Evolutionary conservation across 805 yeast species (phyloP), one percentile per base, ranked within the genome.

Genomic region (Pichia membranifaciens): DNA sequence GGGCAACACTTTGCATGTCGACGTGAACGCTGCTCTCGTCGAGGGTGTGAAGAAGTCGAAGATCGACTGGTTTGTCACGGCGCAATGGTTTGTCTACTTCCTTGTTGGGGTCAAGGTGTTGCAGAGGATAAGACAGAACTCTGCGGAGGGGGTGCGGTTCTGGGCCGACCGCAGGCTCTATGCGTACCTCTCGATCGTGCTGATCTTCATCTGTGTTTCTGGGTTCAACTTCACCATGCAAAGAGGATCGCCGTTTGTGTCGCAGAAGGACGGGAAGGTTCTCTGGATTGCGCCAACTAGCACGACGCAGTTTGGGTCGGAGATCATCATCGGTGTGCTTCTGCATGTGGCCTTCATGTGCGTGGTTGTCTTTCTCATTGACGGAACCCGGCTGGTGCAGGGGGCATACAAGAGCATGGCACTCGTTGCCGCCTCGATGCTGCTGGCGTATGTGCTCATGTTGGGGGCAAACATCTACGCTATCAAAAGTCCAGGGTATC

Each of bases 231-330:
- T 80, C 59, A 74, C 84, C 0, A 63, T 74, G 22, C 80, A 81
- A 44, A 71, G 81, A 54, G 71, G 72, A 1, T 78, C 81, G 1
- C 88, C 91, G 3, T 78, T 86, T 42, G 52, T 85, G 17, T 80
- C 82, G 1, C 69, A 67, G 46, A 68, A 72, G 2, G 58, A 76
- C 3, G 78, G 76, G 12, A 65, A 68, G n/a, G 59, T 81, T 3
- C 35, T 43, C 1, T 55, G 54, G 74, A 73, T 82, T 47, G 75
- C 84, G 49, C 87, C 87, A 13, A 88, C 87, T 3, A 62, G 66
- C 3, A 76, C 74, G 47, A 80, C 79, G 70, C 91, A 84, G 64
- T 79, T 84, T 62, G 91, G 93, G 0, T 64, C 76, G 4, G 95
- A 86, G 58, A 72, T 81, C 3, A 57, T 79, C 4, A 60, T 82